These are phyloP conservation scores for Mycena leptocephala DNA, from an alignment of 768 basidiomycete species.

Conservation along the genomic window DNA sequence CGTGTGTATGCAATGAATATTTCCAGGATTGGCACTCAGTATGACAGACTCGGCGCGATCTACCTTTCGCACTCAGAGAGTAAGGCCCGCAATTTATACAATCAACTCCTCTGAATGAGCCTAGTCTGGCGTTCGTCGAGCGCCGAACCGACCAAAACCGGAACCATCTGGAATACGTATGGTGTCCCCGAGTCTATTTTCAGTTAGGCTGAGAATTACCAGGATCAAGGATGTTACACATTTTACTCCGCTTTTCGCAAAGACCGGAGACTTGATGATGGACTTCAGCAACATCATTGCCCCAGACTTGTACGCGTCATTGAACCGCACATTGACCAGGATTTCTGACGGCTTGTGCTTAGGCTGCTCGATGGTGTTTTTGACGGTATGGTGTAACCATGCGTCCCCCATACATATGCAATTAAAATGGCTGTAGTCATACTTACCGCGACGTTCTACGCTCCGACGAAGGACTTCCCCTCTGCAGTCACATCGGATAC, in stretches of 20 bases:
- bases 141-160: slow-evolving; percentile 71
- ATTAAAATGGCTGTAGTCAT: slow-evolving; percentile 53
- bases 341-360: neutral
- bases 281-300: slow-evolving; percentile 73
- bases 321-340: neutral
- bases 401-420: neutral
- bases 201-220: slow-evolving; percentile 3
- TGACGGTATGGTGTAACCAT: slow-evolving; percentile 37
- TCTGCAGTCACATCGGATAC: slow-evolving; percentile 63
- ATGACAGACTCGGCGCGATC: slow-evolving; percentile 67
- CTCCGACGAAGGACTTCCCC: slow-evolving; percentile 61
- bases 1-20: neutral
- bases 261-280: slow-evolving; percentile 70
- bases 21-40: slow-evolving; percentile 67
- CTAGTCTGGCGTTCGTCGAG: slow-evolving; percentile 80
- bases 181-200: slow-evolving; percentile 31
- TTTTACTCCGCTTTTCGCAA: slow-evolving; percentile 70
- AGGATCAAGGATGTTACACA: slow-evolving; percentile 75
- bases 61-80: slow-evolving; percentile 75
- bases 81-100: slow-evolving; percentile 42
- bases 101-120: neutral
- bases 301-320: slow-evolving; percentile 55
- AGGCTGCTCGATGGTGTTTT: slow-evolving; percentile 49
- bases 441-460: slow-evolving; percentile 72
- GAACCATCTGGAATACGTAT: slow-evolving; percentile 76